Evolutionary conservation across 1,139 yeast genomes (phyloP), one percentile per base, ranked within the genome.

Genomic region (Entelexis sorbosivorans): DNA sequence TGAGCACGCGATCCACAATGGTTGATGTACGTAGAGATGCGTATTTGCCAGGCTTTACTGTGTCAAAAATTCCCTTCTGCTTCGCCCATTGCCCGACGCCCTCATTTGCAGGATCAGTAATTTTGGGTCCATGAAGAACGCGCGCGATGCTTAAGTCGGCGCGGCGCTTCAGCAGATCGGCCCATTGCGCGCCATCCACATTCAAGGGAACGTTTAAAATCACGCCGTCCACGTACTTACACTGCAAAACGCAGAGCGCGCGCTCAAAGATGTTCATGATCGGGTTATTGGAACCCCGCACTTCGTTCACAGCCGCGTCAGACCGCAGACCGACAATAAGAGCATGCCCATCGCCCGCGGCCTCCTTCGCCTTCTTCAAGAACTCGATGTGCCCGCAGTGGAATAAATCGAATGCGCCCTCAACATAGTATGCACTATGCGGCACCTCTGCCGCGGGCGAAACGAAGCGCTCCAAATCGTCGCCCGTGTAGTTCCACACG

Each of bases 371-470:
- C 10, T 69, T 63, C 52, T 75, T 70, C 56, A 84, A 70, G 13
- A 81, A 79, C 61, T 81, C 84, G 57, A 89, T 86, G 64, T 91
- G 96, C 17, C 96, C 97, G 29, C 95, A 89, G 64, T 88, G 89
- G 68, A 91, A 88, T 56, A 91, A 72, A 66, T 91, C 98, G 69
- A 88, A 91, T 1, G 85, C 85, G 20, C 97, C 97, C 60, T 82
- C 88, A 10, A 85, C 75, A 61, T 83, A 86, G 52, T 71, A 74
- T 13, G 77, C 67, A 17, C 64, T 63, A 14, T 54, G 55, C 26
- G 61, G 59, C 17, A 55, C 52, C 35, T 50, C 61, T 50, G 60
- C 60, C 46, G 51, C 51, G 7, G 35, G 35, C 44, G 73, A 69
- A 22, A 68, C 71, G 13, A 68, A 45, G 33, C 44, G 58, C 56